phyloP scores from a whole-genome alignment of 1,139 yeast species.

The Suhomyces coccinellae region DNA sequence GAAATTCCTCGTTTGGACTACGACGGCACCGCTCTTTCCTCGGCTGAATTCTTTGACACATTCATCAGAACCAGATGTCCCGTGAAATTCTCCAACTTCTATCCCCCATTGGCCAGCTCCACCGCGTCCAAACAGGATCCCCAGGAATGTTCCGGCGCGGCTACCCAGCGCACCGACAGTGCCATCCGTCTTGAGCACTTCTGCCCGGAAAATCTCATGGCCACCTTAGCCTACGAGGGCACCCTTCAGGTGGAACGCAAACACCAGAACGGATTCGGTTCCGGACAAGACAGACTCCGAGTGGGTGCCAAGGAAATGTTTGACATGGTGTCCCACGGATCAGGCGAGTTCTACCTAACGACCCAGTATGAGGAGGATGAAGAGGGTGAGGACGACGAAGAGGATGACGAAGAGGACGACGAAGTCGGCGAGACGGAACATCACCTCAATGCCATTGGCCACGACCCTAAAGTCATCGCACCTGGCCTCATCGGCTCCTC shows the following conservation, averaged over 20 bases:
- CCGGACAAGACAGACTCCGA: constrained; percentile 52
- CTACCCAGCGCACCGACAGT: neutral
- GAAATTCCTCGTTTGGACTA: constrained; percentile 1
- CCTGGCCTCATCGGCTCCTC: too few relatives aligned
- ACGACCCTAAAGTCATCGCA: neutral
- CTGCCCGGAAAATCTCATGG: constrained; percentile 34
- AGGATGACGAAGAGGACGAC: constrained; percentile 14
- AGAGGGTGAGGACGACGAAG: constrained; percentile 4
- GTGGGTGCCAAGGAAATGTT: constrained; percentile 52
- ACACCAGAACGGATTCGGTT: constrained; percentile 62
- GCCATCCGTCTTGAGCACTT: constrained; percentile 29
- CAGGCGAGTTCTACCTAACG: constrained; percentile 55
- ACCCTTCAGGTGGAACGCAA: constrained; percentile 57
- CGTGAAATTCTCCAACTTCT: constrained; percentile 10
- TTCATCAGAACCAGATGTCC: constrained; percentile 13
- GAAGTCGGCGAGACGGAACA: constrained; percentile 16
- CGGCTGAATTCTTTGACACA: constrained; percentile 8
- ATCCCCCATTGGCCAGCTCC: constrained; percentile 5
- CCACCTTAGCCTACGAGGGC: constrained; percentile 31
- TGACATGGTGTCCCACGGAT: constrained; percentile 37
- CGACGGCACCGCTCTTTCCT: constrained; percentile 5
- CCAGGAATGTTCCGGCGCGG: neutral
- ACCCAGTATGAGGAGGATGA: constrained; percentile 54
- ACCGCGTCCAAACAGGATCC: neutral
- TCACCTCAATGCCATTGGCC: neutral